Evolutionary conservation across 139 green algal species (phyloP).

Genomic region (Coccomyxa sp.): DNA sequence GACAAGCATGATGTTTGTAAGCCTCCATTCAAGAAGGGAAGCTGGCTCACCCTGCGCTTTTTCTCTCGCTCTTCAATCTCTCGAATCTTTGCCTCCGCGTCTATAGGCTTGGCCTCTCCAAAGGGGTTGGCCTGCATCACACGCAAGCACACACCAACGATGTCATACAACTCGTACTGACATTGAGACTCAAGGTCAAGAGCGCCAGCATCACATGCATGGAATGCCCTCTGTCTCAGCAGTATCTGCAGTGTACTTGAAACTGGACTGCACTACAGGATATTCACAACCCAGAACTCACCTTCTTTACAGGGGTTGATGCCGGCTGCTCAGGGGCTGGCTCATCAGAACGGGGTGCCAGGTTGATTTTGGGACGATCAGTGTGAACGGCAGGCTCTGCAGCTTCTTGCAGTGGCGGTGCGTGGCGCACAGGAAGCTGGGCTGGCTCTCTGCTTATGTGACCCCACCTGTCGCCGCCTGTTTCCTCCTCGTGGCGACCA

Average conservation of each 20-base stretch:
- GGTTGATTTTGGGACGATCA: not conserved
- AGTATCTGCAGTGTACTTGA: not conserved
- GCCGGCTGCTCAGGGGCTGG: not conserved
- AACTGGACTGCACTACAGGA: not conserved
- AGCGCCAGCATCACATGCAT: not conserved
- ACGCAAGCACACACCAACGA: too few relatives aligned
- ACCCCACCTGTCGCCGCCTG: not conserved
- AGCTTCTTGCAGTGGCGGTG: not conserved
- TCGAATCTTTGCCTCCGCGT: constrained; percentile 31
- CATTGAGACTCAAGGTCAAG: not conserved
- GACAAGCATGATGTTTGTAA: too few relatives aligned
- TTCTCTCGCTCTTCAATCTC: constrained; percentile 41
- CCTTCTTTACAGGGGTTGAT: not conserved
- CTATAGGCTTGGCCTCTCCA: constrained; percentile 38
- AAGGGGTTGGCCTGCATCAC: constrained; percentile 37
- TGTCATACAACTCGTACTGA: not conserved
- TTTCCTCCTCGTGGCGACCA: not conserved
- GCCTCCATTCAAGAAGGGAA: not conserved
- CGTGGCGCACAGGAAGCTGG: too few relatives aligned
- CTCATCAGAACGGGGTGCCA: not conserved
- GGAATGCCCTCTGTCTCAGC: not conserved
- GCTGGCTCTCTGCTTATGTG: not conserved
- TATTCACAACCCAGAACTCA: not conserved
- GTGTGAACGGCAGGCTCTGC: not conserved
- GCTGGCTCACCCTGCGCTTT: constrained; percentile 13